Base-by-base conservation (phyloP, 2,329 filamentous ascomycete genomes). In the Diaporthe helianthi region DNA sequence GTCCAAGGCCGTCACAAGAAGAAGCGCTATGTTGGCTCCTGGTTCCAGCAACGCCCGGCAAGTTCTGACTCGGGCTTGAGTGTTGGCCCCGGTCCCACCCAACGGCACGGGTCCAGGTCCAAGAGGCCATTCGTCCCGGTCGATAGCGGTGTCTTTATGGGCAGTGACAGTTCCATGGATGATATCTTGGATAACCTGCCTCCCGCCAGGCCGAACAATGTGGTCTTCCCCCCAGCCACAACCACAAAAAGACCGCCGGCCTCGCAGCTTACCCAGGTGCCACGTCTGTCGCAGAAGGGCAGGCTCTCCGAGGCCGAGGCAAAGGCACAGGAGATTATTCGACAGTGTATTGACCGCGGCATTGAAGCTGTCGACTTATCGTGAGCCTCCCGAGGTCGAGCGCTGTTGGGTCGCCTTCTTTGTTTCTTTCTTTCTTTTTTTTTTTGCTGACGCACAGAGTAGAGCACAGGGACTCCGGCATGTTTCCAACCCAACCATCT, bases 81-180 rank as follows among this genome's bases (percentile, higher is more conserved):
- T 51, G 31, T 29, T 19, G 44, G 44, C n/a, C 58, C 44, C 6
- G 58, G 22, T 15, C 49, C 58, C 58, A 61, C 38, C 65, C 53
- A 38, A 67, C 70, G 52, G 53, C 73, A 68, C 79, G 73, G 31
- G 76, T 76, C 33, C 74, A 74, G 68, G 36, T 61, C 76, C 17
- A 89, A 86, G 76, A 83, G 88, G 47, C 82, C 82, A 17, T 81
- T 92, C 65, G 80, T 83, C 88, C 64, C 87, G 90, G 73, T 86
- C 69, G 91, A 93, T 78, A 92, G 90, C 41, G 85, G 85, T 12
- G 75, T 93, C 3, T 93, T 86, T 79, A 84, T 93, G 80, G 88
- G 85, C 4, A 90, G 88, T 71, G 90, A 92, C 69, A 79, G 76
- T 72, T 80, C 78, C 33, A 81, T 80, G 44, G 82, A 84, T 38